These are phyloP conservation scores for Naganishia sp. DNA, from an alignment of 1,284 basidiomycete species.

Conservation along the genomic window DNA sequence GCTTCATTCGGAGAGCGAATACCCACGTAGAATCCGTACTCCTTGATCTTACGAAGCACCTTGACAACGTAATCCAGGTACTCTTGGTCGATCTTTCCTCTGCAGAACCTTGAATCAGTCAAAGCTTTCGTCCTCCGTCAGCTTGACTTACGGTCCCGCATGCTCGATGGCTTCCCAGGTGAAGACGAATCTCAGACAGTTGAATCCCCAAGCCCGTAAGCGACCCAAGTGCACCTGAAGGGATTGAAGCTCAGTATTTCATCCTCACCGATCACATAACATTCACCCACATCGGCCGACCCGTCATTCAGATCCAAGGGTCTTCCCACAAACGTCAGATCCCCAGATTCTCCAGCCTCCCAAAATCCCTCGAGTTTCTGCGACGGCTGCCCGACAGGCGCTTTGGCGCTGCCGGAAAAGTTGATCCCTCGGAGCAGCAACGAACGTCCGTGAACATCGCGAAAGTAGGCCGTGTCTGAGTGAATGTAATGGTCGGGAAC, in stretches of 20 bases:
- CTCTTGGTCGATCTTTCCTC: conserved; percentile 84
- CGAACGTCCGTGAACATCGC: conserved; percentile 78
- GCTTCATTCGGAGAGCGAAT: background rate
- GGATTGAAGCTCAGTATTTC: too few relatives aligned
- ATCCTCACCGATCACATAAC: too few relatives aligned
- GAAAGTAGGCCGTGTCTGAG: conserved; percentile 69
- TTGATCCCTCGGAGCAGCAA: conserved; percentile 90
- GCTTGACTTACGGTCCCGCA: conserved; percentile 76
- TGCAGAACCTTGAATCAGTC: conserved; percentile 47
- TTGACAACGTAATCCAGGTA: conserved; percentile 90
- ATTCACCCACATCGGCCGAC: conserved; percentile 47
- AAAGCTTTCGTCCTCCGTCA: background rate
- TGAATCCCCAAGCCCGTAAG: conserved; percentile 90
- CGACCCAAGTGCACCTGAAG: conserved; percentile 83
- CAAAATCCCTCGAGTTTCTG: conserved; percentile 77
- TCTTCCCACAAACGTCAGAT: conserved; percentile 67
- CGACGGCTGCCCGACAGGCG: conserved; percentile 70
- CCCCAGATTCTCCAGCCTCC: conserved; percentile 76
- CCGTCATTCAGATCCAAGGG: conserved; percentile 69
- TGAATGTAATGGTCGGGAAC: conserved; percentile 58
- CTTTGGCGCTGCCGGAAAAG: conserved; percentile 83
- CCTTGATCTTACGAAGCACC: conserved; percentile 85
- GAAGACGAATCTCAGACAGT: conserved; percentile 85
- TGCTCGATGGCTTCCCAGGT: conserved; percentile 96
- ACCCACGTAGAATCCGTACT: conserved; percentile 78